Evolutionary conservation across 192 early-diverging fungal species (phyloP), one percentile per base, ranked within the genome.

Genomic region (Ambispora gerdemannii): DNA sequence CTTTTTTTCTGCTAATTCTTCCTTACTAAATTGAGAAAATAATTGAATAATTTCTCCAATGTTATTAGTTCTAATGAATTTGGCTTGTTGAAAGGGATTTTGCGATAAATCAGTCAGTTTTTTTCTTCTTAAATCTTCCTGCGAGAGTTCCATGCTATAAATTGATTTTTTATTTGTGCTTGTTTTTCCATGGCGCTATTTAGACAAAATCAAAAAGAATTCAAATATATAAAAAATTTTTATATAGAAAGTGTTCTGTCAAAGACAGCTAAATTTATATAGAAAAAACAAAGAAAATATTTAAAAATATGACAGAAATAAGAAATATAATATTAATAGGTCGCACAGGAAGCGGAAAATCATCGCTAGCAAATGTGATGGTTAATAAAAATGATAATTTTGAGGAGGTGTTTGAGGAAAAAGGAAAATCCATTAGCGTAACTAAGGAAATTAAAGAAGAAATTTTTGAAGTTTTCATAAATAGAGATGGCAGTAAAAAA

Each of bases 41-140:
- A 55, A 20, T 55, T 55, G 53, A 20, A 55, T 25, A 55, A 55
- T 55, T 55, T 55, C n/a, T 55, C 53, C 53, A 20, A 55, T 25
- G 24, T 25, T 55, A 55, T 55, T 55, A 20, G 4, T 55, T 55
- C 53, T 55, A 20, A 55, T 20, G n/a, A 55, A 55, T 55, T 55
- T 55, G n/a, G 53, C 24, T 55, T 55, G 53, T 25, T 55, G 53
- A 55, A 55, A 55, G 24, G 53, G 53, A 22, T 25, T 55, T 4
- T 10, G 25, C 4, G 53, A 55, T 25, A 55, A 55, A 55, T 55
- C n/a, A 25, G 4, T 25, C 4, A 55, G 53, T 55, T 55, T 55
- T 55, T 55, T 55, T 55, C n/a, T 55, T 55, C 53, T 55, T 55
- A 55, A 55, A 4, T 55, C 53, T 55, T 55, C 53, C 24, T n/a